Evolutionary conservation across 164 flowering plant genomes (phyloP).

Genomic region (Magnolia kwangsiensis): DNA sequence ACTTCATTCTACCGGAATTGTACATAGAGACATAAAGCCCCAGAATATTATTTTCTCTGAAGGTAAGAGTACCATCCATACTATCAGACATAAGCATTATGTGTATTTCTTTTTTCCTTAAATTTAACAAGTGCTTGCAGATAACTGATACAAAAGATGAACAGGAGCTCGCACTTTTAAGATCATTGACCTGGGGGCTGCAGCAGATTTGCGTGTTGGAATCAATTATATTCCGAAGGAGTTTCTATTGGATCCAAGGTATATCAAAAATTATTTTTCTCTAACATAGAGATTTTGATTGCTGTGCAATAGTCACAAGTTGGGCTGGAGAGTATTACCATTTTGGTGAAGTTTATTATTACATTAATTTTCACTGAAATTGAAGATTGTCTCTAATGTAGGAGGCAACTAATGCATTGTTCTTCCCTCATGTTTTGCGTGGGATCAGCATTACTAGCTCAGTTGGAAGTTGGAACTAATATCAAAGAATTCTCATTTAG

Average conservation of each 20-base stretch:
- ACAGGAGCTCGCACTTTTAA: slow-evolving; percentile 88
- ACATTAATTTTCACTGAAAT: neutral
- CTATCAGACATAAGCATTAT: slow-evolving; percentile 1
- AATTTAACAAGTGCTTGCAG: neutral
- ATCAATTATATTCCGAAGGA: slow-evolving; percentile 97
- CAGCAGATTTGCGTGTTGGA: slow-evolving; percentile 94
- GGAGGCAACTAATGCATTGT: neutral
- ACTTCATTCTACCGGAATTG: slow-evolving; percentile 96
- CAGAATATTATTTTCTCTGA: slow-evolving; percentile 93
- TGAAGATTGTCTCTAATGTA: neutral
- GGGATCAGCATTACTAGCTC: no score
- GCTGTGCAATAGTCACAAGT: neutral
- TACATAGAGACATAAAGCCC: slow-evolving; percentile 95
- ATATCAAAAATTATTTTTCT: neutral
- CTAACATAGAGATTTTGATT: neutral
- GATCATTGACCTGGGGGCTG: slow-evolving; percentile 98
- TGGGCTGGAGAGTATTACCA: neutral
- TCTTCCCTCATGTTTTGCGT: no score
- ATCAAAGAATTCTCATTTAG: no score
- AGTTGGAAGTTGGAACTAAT: no score
- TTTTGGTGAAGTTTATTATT: neutral
- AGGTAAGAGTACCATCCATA: slow-evolving; percentile 38
- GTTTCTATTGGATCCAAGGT: slow-evolving; percentile 96
- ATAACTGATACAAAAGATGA: slow-evolving; percentile 9
- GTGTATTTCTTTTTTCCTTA: neutral